These are phyloP conservation scores for Ganoderma lingzhi DNA, from an alignment of 1,284 basidiomycete species.

Conservation along the genomic window DNA sequence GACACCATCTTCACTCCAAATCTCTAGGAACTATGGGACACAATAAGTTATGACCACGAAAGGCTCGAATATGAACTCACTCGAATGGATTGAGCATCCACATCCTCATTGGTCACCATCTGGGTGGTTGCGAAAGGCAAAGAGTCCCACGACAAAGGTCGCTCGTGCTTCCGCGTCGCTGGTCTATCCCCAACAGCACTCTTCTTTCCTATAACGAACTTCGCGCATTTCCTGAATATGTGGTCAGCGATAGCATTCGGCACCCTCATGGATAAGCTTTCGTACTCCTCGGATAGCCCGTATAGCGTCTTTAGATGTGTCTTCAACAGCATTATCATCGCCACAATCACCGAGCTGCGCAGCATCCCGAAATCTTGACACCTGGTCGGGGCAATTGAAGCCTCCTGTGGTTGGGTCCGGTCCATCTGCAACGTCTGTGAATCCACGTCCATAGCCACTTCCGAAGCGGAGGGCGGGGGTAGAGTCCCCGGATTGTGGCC, in stretches of 20 bases:
- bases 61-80: slow-evolving; percentile 49
- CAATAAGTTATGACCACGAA: slow-evolving; percentile 13
- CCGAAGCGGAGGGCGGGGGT: neutral
- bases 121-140: slow-evolving; percentile 69
- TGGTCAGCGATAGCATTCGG: neutral
- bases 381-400: slow-evolving; percentile 21
- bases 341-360: slow-evolving; percentile 77
- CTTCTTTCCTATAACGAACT: slow-evolving; percentile 88
- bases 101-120: slow-evolving; percentile 67
- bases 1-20: slow-evolving; percentile 85
- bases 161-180: slow-evolving; percentile 68
- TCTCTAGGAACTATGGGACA: slow-evolving; percentile 67
- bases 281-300: slow-evolving; percentile 87
- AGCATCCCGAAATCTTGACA: slow-evolving; percentile 54
- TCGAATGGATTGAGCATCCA: slow-evolving; percentile 60
- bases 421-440: slow-evolving; percentile 8
- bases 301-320: slow-evolving; percentile 85
- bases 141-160: slow-evolving; percentile 74
- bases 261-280: slow-evolving; percentile 12
- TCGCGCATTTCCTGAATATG: slow-evolving; percentile 80
- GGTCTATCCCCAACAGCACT: slow-evolving; percentile 84
- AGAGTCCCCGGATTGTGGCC: neutral
- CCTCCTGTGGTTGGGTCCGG: slow-evolving; percentile 15
- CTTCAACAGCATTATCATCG: slow-evolving; percentile 86
- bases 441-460: slow-evolving; percentile 22